phyloP scores from a whole-genome alignment of 2,329 filamentous ascomycete species.

The Aureobasidium pullulans region DNA sequence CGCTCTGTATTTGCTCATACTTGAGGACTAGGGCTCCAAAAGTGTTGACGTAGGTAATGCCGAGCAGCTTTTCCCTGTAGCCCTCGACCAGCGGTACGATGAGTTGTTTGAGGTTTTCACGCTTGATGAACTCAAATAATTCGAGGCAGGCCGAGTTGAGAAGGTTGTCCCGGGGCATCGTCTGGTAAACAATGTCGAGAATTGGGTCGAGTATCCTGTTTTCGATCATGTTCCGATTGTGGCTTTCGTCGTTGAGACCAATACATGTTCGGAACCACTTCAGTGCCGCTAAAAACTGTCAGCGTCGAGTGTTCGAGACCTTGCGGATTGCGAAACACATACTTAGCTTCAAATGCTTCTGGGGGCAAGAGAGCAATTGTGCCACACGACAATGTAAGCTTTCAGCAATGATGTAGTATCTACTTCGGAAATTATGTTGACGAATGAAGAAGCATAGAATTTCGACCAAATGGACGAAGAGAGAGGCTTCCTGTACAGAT shows the following conservation, averaged over 20 bases:
- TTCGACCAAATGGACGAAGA: constrained; percentile 86
- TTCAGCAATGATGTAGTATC: constrained; percentile 78
- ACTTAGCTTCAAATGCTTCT: constrained; percentile 92
- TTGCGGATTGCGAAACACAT: constrained; percentile 33
- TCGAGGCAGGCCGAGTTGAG: constrained; percentile 91
- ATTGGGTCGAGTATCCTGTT: constrained; percentile 78
- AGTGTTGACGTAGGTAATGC: constrained; percentile 74
- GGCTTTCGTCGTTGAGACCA: constrained; percentile 82
- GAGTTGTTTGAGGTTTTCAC: constrained; percentile 70
- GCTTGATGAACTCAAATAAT: constrained; percentile 82
- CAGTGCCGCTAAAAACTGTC: constrained; percentile 58
- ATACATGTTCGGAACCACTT: constrained; percentile 90
- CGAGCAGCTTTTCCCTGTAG: constrained; percentile 68
- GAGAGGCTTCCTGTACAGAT: constrained; percentile 74
- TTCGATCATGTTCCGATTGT: constrained; percentile 75
- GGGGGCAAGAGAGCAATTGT: constrained; percentile 71
- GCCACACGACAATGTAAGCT: constrained; percentile 70
- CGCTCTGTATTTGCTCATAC: constrained; percentile 69
- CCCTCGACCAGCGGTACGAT: constrained; percentile 78
- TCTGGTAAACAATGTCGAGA: constrained; percentile 72
- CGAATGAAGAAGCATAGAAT: constrained; percentile 90
- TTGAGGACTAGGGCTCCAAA: constrained; percentile 69
- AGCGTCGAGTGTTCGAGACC: neutral
- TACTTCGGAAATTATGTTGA: constrained; percentile 78
- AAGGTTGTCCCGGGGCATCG: constrained; percentile 86